Evolutionary conservation across 2,329 filamentous ascomycete species (phyloP).

Genomic region (Fusarium xylarioides): DNA sequence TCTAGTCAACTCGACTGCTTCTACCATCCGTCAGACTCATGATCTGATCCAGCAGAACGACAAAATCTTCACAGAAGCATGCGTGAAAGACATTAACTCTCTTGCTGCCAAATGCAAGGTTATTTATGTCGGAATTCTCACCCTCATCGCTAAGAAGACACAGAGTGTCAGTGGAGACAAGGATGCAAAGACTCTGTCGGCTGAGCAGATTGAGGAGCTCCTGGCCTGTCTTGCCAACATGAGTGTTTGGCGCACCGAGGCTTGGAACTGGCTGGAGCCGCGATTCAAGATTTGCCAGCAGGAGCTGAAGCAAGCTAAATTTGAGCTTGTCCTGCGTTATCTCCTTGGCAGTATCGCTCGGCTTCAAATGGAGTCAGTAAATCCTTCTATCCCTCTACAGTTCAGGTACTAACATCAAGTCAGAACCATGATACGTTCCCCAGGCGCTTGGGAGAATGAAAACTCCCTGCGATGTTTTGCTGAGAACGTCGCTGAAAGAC

Average conservation of each 20-base stretch:
- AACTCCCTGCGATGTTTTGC: not conserved
- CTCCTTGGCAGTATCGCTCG: slow-evolving; percentile 6
- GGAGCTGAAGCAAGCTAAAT: not conserved
- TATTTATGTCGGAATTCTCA: not conserved
- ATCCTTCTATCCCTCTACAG: accelerated
- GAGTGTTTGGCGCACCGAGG: accelerated
- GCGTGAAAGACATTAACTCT: not conserved
- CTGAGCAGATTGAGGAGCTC: not conserved
- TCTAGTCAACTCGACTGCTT: not conserved
- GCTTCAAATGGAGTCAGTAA: not conserved
- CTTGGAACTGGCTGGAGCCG: not conserved
- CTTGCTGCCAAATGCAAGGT: not conserved
- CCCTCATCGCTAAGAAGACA: not conserved
- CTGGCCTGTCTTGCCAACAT: not conserved
- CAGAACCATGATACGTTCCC: not conserved
- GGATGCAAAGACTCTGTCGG: accelerated
- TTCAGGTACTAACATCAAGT: accelerated
- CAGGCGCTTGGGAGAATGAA: not conserved
- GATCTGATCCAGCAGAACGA: not conserved
- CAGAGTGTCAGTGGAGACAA: not conserved
- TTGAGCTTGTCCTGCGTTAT: slow-evolving; percentile 1
- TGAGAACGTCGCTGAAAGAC: not conserved
- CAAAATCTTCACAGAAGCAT: not conserved
- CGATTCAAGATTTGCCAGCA: not conserved
- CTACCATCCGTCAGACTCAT: not conserved